phyloP scores from a whole-genome alignment of 345 rosid genomes.

The Salix udensis region DNA sequence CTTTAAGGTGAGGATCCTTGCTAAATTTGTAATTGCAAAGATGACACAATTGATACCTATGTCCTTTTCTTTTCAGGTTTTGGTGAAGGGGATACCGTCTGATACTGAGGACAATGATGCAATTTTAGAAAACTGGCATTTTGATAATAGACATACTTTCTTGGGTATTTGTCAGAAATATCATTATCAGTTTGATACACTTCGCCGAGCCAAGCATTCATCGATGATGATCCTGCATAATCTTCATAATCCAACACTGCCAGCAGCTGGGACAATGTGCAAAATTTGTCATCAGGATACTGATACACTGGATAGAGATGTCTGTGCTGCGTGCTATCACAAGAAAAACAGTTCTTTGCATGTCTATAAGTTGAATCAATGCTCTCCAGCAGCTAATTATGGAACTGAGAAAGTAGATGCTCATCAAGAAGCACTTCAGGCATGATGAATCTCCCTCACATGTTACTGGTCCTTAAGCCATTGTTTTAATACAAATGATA shows the following conservation, averaged over 20 bases:
- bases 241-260: conserved; percentile 31
- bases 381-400: conserved; percentile 12
- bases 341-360: conserved; percentile 17
- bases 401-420: background rate
- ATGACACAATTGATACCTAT: background rate
- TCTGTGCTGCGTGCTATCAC: conserved; percentile 43
- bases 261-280: conserved; percentile 22
- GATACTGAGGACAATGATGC: conserved; percentile 51
- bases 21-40: background rate
- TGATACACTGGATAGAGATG: conserved; percentile 8
- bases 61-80: conserved; percentile 29
- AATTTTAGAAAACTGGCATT: conserved; percentile 31
- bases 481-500: background rate
- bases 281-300: conserved; percentile 38
- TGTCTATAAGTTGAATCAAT: conserved; percentile 22
- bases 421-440: background rate
- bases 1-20: conserved; percentile 38
- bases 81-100: conserved; percentile 35
- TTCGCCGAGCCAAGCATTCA: conserved; percentile 69
- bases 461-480: background rate
- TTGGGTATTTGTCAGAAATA: conserved; percentile 51
- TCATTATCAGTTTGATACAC: conserved; percentile 55
- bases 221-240: conserved; percentile 72
- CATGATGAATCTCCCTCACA: background rate
- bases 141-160: conserved; percentile 53